Evolutionary conservation across 2,329 filamentous ascomycete species (phyloP), one percentile per base, ranked within the genome.

Genomic region (Huntiella abstrusa): DNA sequence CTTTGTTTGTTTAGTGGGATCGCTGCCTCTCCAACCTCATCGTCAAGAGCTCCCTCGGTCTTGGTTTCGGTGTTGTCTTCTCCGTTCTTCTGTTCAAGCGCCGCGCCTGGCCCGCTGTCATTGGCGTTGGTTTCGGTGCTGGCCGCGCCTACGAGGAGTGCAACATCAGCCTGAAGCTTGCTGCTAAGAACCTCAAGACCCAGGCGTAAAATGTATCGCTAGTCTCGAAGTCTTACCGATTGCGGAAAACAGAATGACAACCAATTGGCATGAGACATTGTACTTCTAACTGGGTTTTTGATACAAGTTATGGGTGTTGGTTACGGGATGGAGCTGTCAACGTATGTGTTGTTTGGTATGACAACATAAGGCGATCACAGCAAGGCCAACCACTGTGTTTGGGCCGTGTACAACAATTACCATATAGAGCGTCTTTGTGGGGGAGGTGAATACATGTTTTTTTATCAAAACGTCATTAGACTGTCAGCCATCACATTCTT

Each of bases 141-240:
- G 91, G 91, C 57, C 78, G 92, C 58, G 91, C 91, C 49, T 98
- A 93, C 71, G 91, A 98, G 66, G 91, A 98, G 71, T 95, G 91
- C 67, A 94, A 98, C 69, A 83, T 73, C 68, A 80, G 69, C 66
- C 62, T 79, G 56, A 78, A 77, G 65, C 68, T 71, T 60, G 72
- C 73, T 33, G 68, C 72, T 39, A 66, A 66, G 55, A 71, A 75
- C 47, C 63, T 76, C 54, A 71, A 69, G 64, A 71, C 64, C 59
- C 64, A 66, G 56, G 48, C 47, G 37, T 52, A 45, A 48, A 37
- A 7, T 22, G 35, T 7, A 38, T 33, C 12, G 28, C 37, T 34
- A 6, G 32, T 45, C 13, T 44, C 19, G 28, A 43, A 15, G 32
- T 35, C 22, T 4, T 37, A 45, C 16, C 36, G 39, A 41, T 45